Base-by-base conservation (phyloP, 176 grass and related monocot species). In the Bothriochloa decipiens region DNA sequence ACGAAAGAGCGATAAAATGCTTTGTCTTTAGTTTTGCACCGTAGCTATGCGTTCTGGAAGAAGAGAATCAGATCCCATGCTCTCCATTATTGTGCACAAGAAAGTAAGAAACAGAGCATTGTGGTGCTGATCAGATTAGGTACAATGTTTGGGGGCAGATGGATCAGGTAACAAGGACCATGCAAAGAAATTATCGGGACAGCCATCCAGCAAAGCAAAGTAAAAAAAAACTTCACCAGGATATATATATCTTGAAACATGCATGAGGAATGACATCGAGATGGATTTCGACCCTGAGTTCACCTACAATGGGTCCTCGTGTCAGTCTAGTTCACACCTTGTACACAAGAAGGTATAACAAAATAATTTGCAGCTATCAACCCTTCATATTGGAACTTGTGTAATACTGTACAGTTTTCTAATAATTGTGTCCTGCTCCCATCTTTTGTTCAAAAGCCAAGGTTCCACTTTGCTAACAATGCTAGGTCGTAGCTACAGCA, bases 11-110 rank as follows among this genome's bases (percentile, higher is more conserved):
- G 79, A 74, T 50, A n/a, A 87, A 87, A 75, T 80, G 69, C 75
- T 87, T 46, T 47, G 14, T 80, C 89, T 90, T 90, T 84, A 90
- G 81, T 84, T 87, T 70, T 87, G 81, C 63, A n/a, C 89, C 89
- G 1, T 50, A 70, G 76, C 85, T 81, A 81, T 47, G 60, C 46
- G 37, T 69, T 36, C 40, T 18, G 15, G 39, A 87, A 83, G 40
- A 49, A 15, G 45, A 22, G 89, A 39, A 87, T 76, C 75, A 28
- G 81, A 91, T 87, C 49, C 85, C 69, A 84, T 76, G 29, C 23
- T 43, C 81, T 84, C 75, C 69, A 80, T 75, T 87, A 87, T 87
- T 70, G 25, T 64, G 41, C 36, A 61, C 13, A 83, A 42, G 61
- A 32, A 32, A 32, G 29, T 32, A 32, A 32, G 29, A 74, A 74